Percentiles rank a stretch among this genome's conserved stretches.
These are phyloP conservation scores for Colletotrichum orbiculare DNA, from an alignment of 2,329 filamentous ascomycete genomes.

Conservation along the genomic window DNA sequence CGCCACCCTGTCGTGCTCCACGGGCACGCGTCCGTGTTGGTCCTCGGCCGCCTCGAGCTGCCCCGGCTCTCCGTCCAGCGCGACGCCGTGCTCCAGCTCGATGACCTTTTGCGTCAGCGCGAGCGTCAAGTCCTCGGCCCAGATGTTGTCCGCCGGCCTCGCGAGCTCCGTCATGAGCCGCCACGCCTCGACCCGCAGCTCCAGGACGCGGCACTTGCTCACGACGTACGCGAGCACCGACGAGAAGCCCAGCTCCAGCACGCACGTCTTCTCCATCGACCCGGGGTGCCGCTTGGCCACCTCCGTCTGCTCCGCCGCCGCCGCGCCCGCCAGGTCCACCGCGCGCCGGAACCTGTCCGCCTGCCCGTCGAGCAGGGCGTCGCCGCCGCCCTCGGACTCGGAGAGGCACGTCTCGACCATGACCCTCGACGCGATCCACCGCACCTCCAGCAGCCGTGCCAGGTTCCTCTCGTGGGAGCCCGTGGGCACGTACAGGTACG, in stretches of 20 bases:
- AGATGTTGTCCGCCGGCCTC: slow-evolving; percentile 50
- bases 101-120: slow-evolving; percentile 48
- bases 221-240: not conserved
- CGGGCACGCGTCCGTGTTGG: not conserved
- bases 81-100: slow-evolving; percentile 43
- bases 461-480: not conserved
- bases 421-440: slow-evolving; percentile 47
- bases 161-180: slow-evolving; percentile 19
- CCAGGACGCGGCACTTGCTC: slow-evolving; percentile 13
- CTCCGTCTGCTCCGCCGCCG: not conserved
- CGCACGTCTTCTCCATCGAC: too few relatives aligned
- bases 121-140: slow-evolving; percentile 46
- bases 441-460: slow-evolving; percentile 4
- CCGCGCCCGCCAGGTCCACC: not conserved
- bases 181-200: not conserved
- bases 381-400: not conserved
- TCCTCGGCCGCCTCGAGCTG: not conserved
- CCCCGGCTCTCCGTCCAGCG: not conserved
- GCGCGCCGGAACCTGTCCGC: slow-evolving; percentile 41
- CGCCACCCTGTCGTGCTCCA: slow-evolving; percentile 7
- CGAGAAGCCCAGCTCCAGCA: slow-evolving; percentile 8
- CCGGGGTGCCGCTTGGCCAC: too few relatives aligned
- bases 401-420: slow-evolving; percentile 43
- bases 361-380: slow-evolving; percentile 45
- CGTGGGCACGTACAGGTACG: not conserved